Base-by-base conservation (phyloP, 176 grass and related monocot genomes). In the Oryza meridionalis region DNA sequence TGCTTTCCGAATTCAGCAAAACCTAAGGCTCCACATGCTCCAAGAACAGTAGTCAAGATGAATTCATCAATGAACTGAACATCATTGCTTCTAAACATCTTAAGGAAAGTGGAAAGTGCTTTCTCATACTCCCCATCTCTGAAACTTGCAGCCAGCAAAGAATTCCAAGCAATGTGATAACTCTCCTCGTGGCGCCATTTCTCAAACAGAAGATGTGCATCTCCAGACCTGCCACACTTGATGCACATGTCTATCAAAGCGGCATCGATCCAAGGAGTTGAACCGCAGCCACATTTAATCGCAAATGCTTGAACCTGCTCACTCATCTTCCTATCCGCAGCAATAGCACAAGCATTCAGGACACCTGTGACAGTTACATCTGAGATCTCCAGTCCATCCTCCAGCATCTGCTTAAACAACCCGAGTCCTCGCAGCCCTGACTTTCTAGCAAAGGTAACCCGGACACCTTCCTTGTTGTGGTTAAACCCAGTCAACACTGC, bases 231-330 rank as follows among this genome's bases (percentile, higher is more conserved):
- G 53, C 83, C 88, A 58, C 88, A 89, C 44, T 89, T 89, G 53
- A 89, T 66, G 65, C 84, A 94, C 92, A 94, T 94, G 76, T 94
- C 81, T 67, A 94, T 84, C 84, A 94, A 87, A 4, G 86, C 92
- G 3, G 86, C 81, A 16, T 91, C 86, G 72, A 91, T 87, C 92
- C 92, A 94, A 47, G 86, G 67, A 85, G 62, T 87, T 33, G 84
- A 89, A 7, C 85, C 33, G 5, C 92, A 82, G 50, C 89, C 86
- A 68, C 83, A 76, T 77, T 94, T 94, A 27, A 85, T 82, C 63
- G 87, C 72, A 66, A 94, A 91, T 61, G 92, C 78, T 47, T 91
- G 92, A 75, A 91, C 61, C 77, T 94, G 92, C 84, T 94, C 86
- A 0, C 92, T 94, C 32, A 3, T 80, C 86, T 91, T 91, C 81